Evolutionary conservation across 148 eudicot species (phyloP).

Genomic region (Rhododendron henanense): DNA sequence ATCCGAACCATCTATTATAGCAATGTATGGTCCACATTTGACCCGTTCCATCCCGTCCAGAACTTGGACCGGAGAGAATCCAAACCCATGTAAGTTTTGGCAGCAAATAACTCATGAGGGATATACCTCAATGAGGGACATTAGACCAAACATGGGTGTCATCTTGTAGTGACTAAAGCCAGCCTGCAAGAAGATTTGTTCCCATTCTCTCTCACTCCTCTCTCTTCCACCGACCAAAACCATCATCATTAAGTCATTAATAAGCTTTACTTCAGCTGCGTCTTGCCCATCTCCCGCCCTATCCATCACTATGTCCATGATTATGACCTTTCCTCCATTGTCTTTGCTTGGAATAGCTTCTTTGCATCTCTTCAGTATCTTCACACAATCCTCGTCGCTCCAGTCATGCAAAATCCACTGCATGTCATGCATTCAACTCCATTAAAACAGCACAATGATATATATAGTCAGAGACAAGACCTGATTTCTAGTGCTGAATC

Average conservation of each 20-base stretch:
- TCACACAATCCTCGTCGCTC: no score
- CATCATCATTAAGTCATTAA: constrained; percentile 3
- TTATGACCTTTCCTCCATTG: constrained; percentile 5
- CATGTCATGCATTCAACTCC: no score
- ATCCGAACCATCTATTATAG: no score
- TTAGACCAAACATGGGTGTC: background rate
- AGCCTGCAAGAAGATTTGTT: constrained; percentile 12
- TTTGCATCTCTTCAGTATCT: constrained; percentile 15
- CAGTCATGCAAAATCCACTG: no score
- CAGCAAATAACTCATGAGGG: background rate
- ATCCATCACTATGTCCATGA: constrained; percentile 9
- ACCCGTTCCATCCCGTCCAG: no score
- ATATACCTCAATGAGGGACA: constrained; percentile 12
- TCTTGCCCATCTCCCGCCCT: background rate
- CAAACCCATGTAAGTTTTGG: no score
- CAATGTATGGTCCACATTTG: no score
- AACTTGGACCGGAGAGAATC: no score
- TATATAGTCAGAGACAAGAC: no score
- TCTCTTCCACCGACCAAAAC: background rate
- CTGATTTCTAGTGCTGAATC: no score
- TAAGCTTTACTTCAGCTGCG: background rate
- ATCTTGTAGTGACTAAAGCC: constrained; percentile 11
- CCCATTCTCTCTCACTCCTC: constrained; percentile 15
- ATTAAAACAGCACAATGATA: no score
- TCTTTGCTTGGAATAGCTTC: constrained; percentile 4